These are phyloP conservation scores for Nevesoporus exiguus DNA, from an alignment of 768 basidiomycete genomes.

Conservation along the genomic window DNA sequence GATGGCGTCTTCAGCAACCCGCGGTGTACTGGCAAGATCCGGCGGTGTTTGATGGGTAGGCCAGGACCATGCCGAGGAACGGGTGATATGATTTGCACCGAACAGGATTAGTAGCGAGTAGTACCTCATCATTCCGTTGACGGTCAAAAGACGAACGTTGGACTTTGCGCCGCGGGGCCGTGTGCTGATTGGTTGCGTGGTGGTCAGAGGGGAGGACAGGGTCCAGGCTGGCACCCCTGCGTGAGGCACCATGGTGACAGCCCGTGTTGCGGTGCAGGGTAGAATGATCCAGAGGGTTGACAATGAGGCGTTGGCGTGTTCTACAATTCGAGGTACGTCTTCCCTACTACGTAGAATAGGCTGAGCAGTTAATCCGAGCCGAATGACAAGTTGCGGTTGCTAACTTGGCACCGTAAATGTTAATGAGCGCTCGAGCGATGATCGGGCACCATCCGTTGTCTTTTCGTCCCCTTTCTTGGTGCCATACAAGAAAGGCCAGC, in stretches of 20 bases:
- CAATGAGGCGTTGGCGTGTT: slow-evolving; percentile 9
- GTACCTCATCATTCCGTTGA: slow-evolving; percentile 7
- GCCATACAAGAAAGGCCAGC: not conserved
- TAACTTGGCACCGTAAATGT: too few species aligned
- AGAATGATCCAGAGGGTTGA: not conserved
- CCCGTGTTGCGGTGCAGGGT: not conserved
- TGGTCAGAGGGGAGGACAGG: not conserved
- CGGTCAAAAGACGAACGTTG: not conserved
- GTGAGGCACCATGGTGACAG: not conserved
- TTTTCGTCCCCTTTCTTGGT: not conserved
- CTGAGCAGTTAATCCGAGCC: slow-evolving; percentile 1
- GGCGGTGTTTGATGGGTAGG: slow-evolving; percentile 24
- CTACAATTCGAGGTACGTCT: not conserved
- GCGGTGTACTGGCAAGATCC: slow-evolving; percentile 8
- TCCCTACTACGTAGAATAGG: not conserved
- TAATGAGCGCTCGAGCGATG: not conserved
- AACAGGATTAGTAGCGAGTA: slow-evolving; percentile 8
- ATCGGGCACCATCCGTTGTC: not conserved
- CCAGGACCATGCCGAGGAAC: slow-evolving; percentile 29
- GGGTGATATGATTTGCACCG: slow-evolving; percentile 9
- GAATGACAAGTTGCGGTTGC: not conserved
- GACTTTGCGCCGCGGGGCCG: not conserved
- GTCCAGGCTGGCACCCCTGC: not conserved
- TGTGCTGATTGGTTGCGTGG: not conserved
- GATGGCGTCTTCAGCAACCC: slow-evolving; percentile 5